Base-by-base conservation (phyloP, 345 rosid genomes). In the Citrus glauca region DNA sequence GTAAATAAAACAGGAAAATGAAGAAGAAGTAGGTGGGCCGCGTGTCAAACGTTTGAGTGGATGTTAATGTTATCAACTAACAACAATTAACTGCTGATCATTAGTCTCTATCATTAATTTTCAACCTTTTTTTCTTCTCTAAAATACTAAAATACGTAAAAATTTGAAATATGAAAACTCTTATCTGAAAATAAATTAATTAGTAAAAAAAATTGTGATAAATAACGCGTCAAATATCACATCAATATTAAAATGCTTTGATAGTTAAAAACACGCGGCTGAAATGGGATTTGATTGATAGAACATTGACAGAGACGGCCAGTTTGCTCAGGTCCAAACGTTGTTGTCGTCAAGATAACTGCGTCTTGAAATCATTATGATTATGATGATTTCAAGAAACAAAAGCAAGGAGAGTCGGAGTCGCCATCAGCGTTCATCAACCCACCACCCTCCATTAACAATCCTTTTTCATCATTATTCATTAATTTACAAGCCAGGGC, bases 101-200 rank as follows among this genome's bases (percentile, higher is more conserved):
- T 11, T 13, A 45, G 7, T 35, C 13, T 11, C 0, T 0, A 42
- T 45, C 17, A 45, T 45, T 45, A 13, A 0, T 45, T 42, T 9
- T 40, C 0, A 2, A 11, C 0, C 0, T 7, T 2, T 38, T 38
- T 38, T 38, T 38, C 0, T 1, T 37, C 10, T 38, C 0, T 38
- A 38, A 11, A 10, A 42, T 10, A 42, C 4, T 42, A 9, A 42
- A 42, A 42, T 2, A 42, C 16, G 0, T 10, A 10, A 3, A 42
- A 42, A 42, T 2, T 42, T 42, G 4, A 42, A 10, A 10, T 0
- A 9, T 11, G 0, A 40, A 10, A 9, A 40, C 13, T 40, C 3
- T 40, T 40, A 9, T 40, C 14, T 40, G 3, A 40, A 9, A 2
- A 3, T 42, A 42, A 10, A 11, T 42, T 11, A 42, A 42, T 11